These are phyloP conservation scores for Domatiomyces catenatus DNA, from an alignment of 2,329 filamentous ascomycete species.

Conservation along the genomic window DNA sequence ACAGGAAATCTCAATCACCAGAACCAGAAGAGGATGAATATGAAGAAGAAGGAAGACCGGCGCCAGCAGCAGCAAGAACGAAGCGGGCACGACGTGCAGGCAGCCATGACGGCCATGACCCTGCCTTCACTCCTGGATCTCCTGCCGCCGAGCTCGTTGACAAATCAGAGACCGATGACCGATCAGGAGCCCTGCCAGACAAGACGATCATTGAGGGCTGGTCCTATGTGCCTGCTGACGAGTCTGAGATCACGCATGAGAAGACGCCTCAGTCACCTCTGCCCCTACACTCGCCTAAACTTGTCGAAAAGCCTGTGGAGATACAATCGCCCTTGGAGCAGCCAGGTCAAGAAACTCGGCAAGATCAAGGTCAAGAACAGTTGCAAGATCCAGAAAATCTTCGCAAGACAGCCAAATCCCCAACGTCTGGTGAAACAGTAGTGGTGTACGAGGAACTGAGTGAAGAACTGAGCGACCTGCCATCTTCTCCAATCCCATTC, in stretches of 20 bases:
- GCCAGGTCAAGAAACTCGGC: conserved; percentile 33
- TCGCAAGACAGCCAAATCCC: not conserved
- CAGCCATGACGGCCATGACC: conserved; percentile 56
- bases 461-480: not conserved
- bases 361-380: too few relatives aligned
- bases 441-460: not conserved
- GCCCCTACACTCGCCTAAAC: conserved; percentile 17
- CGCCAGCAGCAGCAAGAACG: conserved; percentile 50
- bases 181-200: conserved; percentile 2
- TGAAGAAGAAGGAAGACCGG: conserved; percentile 40
- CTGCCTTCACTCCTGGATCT: conserved; percentile 49
- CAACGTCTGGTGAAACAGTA: not conserved
- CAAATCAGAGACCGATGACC: conserved; percentile 8
- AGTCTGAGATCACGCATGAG: conserved; percentile 20
- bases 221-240: conserved; percentile 16
- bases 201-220: conserved; percentile 13
- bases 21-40: conserved; percentile 42
- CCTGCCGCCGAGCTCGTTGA: conserved; percentile 16
- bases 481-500: not conserved
- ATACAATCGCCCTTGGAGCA: conserved; percentile 42
- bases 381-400: conserved; percentile 32
- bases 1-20: conserved; percentile 1
- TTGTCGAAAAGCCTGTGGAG: conserved; percentile 28
- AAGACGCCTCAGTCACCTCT: conserved; percentile 23
- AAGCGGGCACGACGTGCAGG: conserved; percentile 55